These are phyloP conservation scores for Porcisia deanei DNA, from an alignment of 208 protist genomes.

Conservation along the genomic window DNA sequence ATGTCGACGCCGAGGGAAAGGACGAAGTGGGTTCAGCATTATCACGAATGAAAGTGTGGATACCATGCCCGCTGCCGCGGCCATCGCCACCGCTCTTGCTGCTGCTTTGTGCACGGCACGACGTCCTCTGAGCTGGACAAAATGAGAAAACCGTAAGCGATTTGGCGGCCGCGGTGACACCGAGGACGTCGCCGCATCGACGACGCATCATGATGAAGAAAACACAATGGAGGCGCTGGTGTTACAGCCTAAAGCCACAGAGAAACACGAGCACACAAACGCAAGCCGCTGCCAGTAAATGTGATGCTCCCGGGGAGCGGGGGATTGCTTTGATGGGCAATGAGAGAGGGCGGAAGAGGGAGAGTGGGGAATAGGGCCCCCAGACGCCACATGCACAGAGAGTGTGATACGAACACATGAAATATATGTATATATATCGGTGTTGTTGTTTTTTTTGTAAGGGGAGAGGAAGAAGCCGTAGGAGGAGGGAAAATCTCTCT, in stretches of 20 bases:
- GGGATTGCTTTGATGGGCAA: background rate
- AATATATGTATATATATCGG: background rate
- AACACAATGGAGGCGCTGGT: background rate
- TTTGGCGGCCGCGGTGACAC: background rate
- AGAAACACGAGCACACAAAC: background rate
- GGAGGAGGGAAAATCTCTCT: too few relatives aligned
- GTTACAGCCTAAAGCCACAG: background rate
- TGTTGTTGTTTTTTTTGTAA: background rate
- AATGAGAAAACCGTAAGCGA: background rate
- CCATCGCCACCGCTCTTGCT: background rate
- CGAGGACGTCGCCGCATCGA: constrained; percentile 17
- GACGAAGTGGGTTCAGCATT: constrained; percentile 15
- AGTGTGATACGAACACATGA: too few relatives aligned
- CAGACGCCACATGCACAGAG: background rate
- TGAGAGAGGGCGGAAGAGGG: background rate
- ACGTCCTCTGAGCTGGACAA: background rate
- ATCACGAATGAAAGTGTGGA: constrained; percentile 28
- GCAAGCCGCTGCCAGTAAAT: background rate
- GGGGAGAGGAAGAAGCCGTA: too few relatives aligned
- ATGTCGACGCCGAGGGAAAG: constrained; percentile 1
- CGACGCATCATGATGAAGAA: constrained; percentile 42
- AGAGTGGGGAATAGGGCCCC: background rate
- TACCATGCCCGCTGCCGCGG: constrained; percentile 7
- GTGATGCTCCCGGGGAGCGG: background rate
- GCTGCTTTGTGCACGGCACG: constrained; percentile 21